Base-by-base conservation (phyloP, 805 yeast species). In the Candida anglica region DNA sequence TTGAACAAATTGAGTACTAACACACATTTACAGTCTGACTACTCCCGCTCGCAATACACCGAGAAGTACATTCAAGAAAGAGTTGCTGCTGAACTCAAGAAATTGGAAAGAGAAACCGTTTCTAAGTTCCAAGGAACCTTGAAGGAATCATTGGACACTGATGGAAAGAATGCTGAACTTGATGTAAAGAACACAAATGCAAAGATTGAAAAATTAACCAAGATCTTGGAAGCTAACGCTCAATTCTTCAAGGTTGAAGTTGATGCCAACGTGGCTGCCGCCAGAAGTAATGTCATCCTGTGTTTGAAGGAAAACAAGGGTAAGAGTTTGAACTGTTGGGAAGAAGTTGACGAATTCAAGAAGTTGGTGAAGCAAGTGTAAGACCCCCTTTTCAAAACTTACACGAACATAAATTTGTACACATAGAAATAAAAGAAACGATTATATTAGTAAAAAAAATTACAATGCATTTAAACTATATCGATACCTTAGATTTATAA, bases 311-410 rank as follows among this genome's bases (percentile, higher is more conserved):
- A 71, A 31, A 81, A 80, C 55, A 60, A 70, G 41, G 82, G 78
- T 15, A 78, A 70, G 53, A 79, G 84, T 15, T 71, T 86, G 55
- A 79, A 83, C 56, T 86, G 96, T 56, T 83, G 88, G 81, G 86
- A 82, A 26, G 85, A 83, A 51, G 85, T 85, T 14, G 77, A 81
- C 50, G 60, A 69, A 36, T 86, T 86, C 58, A 83, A 78, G 52
- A 69, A 68, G 42, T 56, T 77, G 41, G 83, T 79, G 13, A 65
- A 66, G 43, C 63, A 67, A 41, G 60, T 73, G 41, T 73, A 60
- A 44, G 32, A 9, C n/a, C n/a, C n/a, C n/a, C n/a, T n/a, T n/a
- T n/a, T n/a, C n/a, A n/a, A n/a, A n/a, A n/a, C n/a, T n/a, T n/a
- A n/a, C n/a, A n/a, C n/a, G n/a, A n/a, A n/a, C n/a, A n/a, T n/a